Evolutionary conservation across 1,139 yeast genomes (phyloP).

Genomic region (Diutina sp.): DNA sequence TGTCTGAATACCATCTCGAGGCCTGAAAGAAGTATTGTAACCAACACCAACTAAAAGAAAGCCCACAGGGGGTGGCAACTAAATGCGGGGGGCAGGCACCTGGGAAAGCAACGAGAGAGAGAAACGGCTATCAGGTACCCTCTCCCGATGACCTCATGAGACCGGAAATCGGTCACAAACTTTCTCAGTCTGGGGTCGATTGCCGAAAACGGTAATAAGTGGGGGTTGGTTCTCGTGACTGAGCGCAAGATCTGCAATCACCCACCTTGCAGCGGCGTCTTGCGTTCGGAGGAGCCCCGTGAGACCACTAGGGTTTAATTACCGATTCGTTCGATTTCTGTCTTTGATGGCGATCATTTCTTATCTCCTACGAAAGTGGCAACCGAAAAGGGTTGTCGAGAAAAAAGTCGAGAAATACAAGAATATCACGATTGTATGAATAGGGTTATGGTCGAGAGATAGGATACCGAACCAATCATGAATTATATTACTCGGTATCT

Average conservation of each 20-base stretch:
- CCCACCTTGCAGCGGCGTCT: background rate
- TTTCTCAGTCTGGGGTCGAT: background rate
- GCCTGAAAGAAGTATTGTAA: background rate
- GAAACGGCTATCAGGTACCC: background rate
- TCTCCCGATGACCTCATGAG: background rate
- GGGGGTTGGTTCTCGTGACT: background rate
- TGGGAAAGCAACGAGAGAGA: background rate
- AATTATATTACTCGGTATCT: background rate
- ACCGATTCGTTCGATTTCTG: background rate
- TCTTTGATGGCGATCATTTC: background rate
- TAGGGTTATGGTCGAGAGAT: no score
- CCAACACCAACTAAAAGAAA: no score
- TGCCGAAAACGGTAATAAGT: background rate
- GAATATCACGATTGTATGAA: background rate
- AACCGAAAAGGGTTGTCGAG: background rate
- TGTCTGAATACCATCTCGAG: background rate
- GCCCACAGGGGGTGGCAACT: background rate
- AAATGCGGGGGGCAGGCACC: background rate
- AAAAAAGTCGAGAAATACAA: background rate
- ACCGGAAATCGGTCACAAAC: background rate
- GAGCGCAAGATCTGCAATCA: background rate
- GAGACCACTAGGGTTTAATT: no score
- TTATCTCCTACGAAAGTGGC: background rate
- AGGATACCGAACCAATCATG: no score
- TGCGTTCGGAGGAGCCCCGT: background rate